Evolutionary conservation across 208 protist genomes (phyloP), one percentile per base, ranked within the genome.

Genomic region (Trichomonas gallinae): DNA sequence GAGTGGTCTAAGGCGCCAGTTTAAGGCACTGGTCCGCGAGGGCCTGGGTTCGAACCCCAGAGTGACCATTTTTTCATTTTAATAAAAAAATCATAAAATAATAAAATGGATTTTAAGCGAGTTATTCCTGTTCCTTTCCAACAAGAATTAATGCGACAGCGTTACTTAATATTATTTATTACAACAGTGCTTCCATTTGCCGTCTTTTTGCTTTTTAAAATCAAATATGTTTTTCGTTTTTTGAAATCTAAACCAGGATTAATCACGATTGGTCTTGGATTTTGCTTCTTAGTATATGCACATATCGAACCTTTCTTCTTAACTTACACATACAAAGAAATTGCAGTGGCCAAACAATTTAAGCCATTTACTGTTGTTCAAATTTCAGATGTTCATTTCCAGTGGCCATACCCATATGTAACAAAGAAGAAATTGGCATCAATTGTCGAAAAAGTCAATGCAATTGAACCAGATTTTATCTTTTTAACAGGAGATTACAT

Each of bases 361-460:
- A 51, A 48, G 0, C 87, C 87, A 93, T 51, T 93, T 51, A 51
- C 34, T 26, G 44, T 38, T 34, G 87, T 93, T 38, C 87, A 93
- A 2, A 17, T 93, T 15, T 34, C 44, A 17, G 87, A 93, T 51
- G 8, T 93, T 93, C 87, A 93, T 15, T 51, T 93, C 13, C 87
- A 93, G 26, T 93, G 87, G 87, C 87, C 87, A 34, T 93, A 93
- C 51, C 87, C 87, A 51, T 93, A 93, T 15, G 87, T 93, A 34
- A 93, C 87, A n/a, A 13, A 93, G 26, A 51, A 93, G n/a, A 38
- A 42, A n/a, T 9, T 93, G 0, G n/a, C 17, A 38, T 48, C 42
- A 6, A 38, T 93, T n/a, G 87, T 93, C 44, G 17, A 48, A 93
- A 93, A 93, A 51, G n/a, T 93, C 1, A 93, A 93, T 38, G 44